These are phyloP conservation scores for Xerocomellus dryophilus DNA, from an alignment of 768 basidiomycete genomes.

Conservation along the genomic window DNA sequence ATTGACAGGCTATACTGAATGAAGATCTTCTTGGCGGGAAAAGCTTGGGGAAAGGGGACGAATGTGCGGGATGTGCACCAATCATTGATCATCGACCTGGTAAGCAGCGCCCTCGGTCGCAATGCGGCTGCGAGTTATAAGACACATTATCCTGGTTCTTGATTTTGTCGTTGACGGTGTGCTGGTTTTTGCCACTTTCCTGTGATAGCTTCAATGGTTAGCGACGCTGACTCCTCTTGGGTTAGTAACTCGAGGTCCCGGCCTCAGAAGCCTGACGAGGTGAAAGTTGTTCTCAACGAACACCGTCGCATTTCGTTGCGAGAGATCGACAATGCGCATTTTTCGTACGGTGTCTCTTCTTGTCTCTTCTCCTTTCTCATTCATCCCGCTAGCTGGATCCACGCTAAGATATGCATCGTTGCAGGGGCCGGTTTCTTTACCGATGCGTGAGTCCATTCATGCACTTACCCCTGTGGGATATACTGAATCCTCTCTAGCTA, in stretches of 20 bases:
- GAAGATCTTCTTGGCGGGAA: conserved; percentile 5
- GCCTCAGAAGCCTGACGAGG: not conserved
- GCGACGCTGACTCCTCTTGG: not conserved
- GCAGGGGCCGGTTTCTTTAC: conserved; percentile 89
- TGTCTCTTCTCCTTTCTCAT: not conserved
- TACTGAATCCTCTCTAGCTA: conserved; percentile 38
- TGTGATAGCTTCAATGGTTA: conserved; percentile 11
- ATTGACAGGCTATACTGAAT: not conserved
- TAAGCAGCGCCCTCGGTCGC: conserved; percentile 5
- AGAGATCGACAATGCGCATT: conserved; percentile 81
- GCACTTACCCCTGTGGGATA: not conserved
- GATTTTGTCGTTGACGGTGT: not conserved
- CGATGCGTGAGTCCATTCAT: conserved; percentile 52
- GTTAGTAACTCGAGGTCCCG: not conserved
- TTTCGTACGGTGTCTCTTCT: conserved; percentile 53
- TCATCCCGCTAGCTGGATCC: conserved; percentile 61
- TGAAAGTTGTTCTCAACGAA: conserved; percentile 48
- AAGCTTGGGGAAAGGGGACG: conserved; percentile 12
- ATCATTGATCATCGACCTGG: conserved; percentile 8
- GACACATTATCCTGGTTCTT: not conserved
- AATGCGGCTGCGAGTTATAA: conserved; percentile 15
- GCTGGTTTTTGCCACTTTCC: not conserved
- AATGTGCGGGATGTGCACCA: conserved; percentile 21
- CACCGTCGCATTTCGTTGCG: conserved; percentile 72
- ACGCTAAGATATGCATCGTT: conserved; percentile 66